Evolutionary conservation across 2,329 filamentous ascomycete genomes (phyloP).

Genomic region (Colletotrichum sojae): DNA sequence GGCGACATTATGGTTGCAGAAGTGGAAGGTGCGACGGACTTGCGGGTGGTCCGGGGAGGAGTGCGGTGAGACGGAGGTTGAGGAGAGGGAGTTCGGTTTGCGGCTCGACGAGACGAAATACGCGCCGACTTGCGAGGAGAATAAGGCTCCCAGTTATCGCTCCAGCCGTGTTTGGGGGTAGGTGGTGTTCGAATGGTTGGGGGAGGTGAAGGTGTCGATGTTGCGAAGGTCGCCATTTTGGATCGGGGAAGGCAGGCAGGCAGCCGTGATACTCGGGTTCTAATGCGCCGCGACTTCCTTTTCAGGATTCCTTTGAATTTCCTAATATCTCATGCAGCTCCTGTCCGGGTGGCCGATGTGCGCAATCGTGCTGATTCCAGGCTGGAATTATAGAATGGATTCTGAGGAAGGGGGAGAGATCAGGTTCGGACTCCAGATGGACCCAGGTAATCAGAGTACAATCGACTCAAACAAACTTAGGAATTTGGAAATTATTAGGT

Average conservation of each 20-base stretch:
- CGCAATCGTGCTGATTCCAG: conserved; percentile 9
- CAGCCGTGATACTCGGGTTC: conserved; percentile 5
- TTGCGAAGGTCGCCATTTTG: conserved; percentile 43
- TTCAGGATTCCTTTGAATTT: neutral
- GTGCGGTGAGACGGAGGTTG: conserved; percentile 51
- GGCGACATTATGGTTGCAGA: conserved; percentile 47
- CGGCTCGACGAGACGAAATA: conserved; percentile 68
- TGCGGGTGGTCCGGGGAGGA: conserved; percentile 53
- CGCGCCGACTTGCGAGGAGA: conserved; percentile 79
- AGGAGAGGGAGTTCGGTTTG: conserved; percentile 71
- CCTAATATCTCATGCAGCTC: conserved; percentile 13
- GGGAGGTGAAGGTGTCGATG: conserved; percentile 74
- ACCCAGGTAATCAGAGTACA: conserved; percentile 27
- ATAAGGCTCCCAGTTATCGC: conserved; percentile 80
- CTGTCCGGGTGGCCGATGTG: neutral
- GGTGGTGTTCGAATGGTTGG: conserved; percentile 74
- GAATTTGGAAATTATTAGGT: conserved; percentile 20
- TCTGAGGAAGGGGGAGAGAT: conserved; percentile 12
- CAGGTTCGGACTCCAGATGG: conserved; percentile 7
- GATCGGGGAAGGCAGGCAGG: conserved; percentile 25
- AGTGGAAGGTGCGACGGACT: conserved; percentile 45
- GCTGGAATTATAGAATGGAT: neutral
- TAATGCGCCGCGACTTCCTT: conserved; percentile 31
- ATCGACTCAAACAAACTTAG: conserved; percentile 2
- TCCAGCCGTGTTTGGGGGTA: conserved; percentile 76